These are phyloP conservation scores for Talaromyces piceae DNA, from an alignment of 2,329 filamentous ascomycete species.

Conservation along the genomic window DNA sequence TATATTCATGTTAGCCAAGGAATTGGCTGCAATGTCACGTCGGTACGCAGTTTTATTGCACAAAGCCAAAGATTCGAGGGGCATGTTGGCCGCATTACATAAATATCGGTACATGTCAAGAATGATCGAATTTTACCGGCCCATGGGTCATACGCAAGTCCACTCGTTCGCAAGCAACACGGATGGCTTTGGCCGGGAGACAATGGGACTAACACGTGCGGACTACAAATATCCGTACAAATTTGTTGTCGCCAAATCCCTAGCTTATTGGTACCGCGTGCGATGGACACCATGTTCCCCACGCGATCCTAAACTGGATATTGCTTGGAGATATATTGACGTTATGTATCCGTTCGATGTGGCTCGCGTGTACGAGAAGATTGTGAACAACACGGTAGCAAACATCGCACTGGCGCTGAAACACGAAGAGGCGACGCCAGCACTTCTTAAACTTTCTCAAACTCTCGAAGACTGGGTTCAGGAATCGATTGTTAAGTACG, in stretches of 20 bases:
- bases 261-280: constrained; percentile 5
- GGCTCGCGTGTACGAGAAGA: neutral
- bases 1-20: neutral
- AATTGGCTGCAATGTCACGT: neutral
- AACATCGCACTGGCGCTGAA: neutral
- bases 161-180: neutral
- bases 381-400: neutral
- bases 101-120: neutral
- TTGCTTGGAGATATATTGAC: constrained; percentile 24
- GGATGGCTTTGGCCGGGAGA: neutral
- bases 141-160: constrained; percentile 6
- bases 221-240: neutral
- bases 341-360: constrained; percentile 19
- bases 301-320: constrained; percentile 10
- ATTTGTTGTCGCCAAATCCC: neutral
- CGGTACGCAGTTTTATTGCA: neutral
- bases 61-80: neutral
- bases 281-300: constrained; percentile 6
- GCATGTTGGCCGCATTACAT: neutral
- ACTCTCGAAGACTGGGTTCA: neutral
- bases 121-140: neutral
- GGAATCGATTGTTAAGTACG: neutral
- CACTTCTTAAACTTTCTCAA: neutral
- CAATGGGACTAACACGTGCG: neutral
- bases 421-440: neutral